Conservation (phyloP, 495 filamentous ascomycete species). For the Neurospora sp. region DNA sequence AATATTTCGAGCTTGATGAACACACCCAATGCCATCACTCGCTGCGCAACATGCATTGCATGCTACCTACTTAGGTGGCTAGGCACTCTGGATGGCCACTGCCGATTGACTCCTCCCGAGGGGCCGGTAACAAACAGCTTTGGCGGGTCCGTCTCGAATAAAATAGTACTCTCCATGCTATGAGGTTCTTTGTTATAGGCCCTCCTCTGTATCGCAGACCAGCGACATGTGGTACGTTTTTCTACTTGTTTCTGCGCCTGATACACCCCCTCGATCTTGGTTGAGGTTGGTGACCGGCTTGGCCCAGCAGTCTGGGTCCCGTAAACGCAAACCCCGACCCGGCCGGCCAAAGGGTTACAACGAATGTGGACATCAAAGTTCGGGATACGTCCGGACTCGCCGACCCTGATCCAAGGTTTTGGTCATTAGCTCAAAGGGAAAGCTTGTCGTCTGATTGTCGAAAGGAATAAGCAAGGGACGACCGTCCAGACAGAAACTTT, state of each 20-base stretch:
- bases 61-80: conserved; percentile 1
- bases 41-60: conserved; percentile 12
- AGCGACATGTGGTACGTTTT: background rate
- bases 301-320: conserved; percentile 5
- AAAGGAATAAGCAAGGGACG: background rate
- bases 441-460: background rate
- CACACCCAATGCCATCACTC: conserved; percentile 1
- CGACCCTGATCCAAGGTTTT: background rate
- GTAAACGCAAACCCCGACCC: background rate
- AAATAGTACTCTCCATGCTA: background rate
- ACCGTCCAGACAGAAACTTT: background rate
- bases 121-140: conserved; percentile 9
- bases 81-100: background rate
- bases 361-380: background rate
- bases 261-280: background rate
- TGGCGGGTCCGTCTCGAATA: background rate
- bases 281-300: background rate
- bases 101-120: conserved; percentile 7
- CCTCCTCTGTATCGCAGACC: background rate
- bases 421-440: background rate
- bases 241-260: background rate
- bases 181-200: background rate
- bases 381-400: background rate
- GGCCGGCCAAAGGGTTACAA: background rate
- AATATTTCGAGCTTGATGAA: background rate